Evolutionary conservation across 2,329 filamentous ascomycete genomes (phyloP).

Genomic region (Alternaria angustiovoidea): DNA sequence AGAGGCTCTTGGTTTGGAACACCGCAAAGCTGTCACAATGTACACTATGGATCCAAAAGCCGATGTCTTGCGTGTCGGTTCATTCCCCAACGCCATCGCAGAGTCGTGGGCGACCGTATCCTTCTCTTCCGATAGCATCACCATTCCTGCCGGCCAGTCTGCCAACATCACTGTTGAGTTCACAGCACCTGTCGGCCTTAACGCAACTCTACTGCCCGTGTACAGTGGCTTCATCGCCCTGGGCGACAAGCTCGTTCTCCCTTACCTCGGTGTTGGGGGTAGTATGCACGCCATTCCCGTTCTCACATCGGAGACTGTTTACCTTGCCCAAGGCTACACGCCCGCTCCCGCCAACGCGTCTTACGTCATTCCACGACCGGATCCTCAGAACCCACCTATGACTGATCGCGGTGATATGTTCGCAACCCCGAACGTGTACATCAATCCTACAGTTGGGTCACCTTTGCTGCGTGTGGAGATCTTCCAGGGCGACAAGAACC

Average conservation of each 20-base stretch:
- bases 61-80: conserved; percentile 1
- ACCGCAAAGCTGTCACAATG: conserved; percentile 28
- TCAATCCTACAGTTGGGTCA: neutral
- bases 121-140: conserved; percentile 26
- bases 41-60: conserved; percentile 19
- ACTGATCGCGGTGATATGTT: conserved; percentile 10
- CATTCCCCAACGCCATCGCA: conserved; percentile 14
- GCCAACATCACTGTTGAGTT: neutral
- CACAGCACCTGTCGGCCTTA: neutral
- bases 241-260: conserved; percentile 19
- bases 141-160: conserved; percentile 21
- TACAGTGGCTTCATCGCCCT: conserved; percentile 33
- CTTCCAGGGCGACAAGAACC: conserved; percentile 2
- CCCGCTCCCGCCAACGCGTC: conserved; percentile 13
- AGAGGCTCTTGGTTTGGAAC: conserved; percentile 4
- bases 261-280: conserved; percentile 28
- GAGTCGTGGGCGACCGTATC: conserved; percentile 19
- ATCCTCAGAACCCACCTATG: conserved; percentile 14
- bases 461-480: conserved; percentile 17
- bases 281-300: conserved; percentile 11
- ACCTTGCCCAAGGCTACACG: conserved; percentile 19
- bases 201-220: conserved; percentile 28
- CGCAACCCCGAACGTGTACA: conserved; percentile 6
- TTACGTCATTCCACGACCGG: conserved; percentile 21
- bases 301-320: conserved; percentile 5